A percentile compares a stretch with the other conserved stretches of the same genome.
phyloP scores from a whole-genome alignment of 2,329 filamentous ascomycete species.

The Cryphonectria naterciae region DNA sequence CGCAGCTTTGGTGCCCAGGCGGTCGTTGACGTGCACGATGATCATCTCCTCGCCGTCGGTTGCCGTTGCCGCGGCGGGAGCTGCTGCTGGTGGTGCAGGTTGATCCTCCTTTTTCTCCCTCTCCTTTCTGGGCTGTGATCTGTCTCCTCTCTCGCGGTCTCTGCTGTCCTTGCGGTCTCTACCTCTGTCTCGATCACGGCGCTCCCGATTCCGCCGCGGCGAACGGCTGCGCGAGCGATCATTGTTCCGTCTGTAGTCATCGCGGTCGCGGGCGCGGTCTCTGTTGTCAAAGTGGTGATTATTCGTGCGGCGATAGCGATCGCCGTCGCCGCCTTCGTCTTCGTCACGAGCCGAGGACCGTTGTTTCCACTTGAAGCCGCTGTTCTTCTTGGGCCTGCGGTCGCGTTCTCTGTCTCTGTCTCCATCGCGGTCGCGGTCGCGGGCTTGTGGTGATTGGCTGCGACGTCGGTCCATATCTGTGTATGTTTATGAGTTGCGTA shows the following conservation, averaged over 20 bases:
- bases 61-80: slow-evolving; percentile 33
- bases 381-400: slow-evolving; percentile 28
- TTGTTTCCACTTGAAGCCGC: slow-evolving; percentile 39
- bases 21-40: slow-evolving; percentile 89
- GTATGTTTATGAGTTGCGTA: too few species aligned
- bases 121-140: slow-evolving; percentile 33
- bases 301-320: slow-evolving; percentile 27
- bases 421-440: slow-evolving; percentile 11
- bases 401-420: not conserved
- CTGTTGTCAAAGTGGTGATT: slow-evolving; percentile 23
- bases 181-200: slow-evolving; percentile 20
- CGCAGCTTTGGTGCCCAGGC: slow-evolving; percentile 92
- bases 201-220: slow-evolving; percentile 33
- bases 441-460: slow-evolving; percentile 13
- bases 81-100: slow-evolving; percentile 32
- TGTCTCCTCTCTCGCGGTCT: slow-evolving; percentile 34
- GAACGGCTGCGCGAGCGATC: slow-evolving; percentile 37
- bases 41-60: slow-evolving; percentile 76
- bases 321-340: slow-evolving; percentile 26
- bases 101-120: slow-evolving; percentile 40
- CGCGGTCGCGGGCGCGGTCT: slow-evolving; percentile 29
- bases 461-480: not conserved
- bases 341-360: slow-evolving; percentile 31
- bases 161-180: slow-evolving; percentile 28
- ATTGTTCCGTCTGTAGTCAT: slow-evolving; percentile 34